Percentiles rank a stretch among this genome's conserved stretches.
phyloP scores from a whole-genome alignment of 805 yeast species.

The Isabelozyma gotoi region DNA sequence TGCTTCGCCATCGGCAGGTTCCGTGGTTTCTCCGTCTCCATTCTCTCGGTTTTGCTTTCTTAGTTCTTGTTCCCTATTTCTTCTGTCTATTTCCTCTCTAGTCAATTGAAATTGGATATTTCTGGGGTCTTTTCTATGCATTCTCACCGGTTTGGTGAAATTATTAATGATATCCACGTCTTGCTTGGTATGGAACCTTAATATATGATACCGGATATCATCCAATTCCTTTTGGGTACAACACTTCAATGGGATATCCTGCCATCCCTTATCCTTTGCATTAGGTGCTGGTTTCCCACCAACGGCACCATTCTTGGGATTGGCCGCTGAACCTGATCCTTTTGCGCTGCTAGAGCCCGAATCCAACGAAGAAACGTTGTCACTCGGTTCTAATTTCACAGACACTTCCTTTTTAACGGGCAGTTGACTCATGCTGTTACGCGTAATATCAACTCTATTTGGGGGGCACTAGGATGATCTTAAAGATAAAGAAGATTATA shows the following conservation, averaged over 20 bases:
- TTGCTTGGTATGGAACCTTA: slow-evolving; percentile 75
- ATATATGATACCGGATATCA: slow-evolving; percentile 73
- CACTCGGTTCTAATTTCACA: slow-evolving; percentile 22
- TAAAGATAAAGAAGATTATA: background rate
- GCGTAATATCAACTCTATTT: background rate
- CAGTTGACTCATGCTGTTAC: slow-evolving; percentile 22
- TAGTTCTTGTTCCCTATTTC: slow-evolving; percentile 38
- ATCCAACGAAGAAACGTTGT: background rate
- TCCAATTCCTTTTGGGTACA: slow-evolving; percentile 70
- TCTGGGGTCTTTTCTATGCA: slow-evolving; percentile 92
- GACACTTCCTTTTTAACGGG: slow-evolving; percentile 27
- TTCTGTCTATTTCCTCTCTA: slow-evolving; percentile 67
- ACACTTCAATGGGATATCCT: slow-evolving; percentile 64
- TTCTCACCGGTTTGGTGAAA: slow-evolving; percentile 79
- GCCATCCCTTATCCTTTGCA: slow-evolving; percentile 35
- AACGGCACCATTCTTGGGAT: background rate
- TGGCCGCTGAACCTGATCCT: slow-evolving; percentile 1
- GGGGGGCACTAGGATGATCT: background rate
- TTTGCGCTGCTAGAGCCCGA: background rate
- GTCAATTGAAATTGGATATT: slow-evolving; percentile 85
- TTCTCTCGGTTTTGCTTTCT: slow-evolving; percentile 16
- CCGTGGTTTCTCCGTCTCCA: slow-evolving; percentile 15
- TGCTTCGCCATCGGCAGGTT: slow-evolving; percentile 15
- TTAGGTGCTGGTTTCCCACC: background rate
- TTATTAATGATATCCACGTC: slow-evolving; percentile 68